Conservation (phyloP, 192 early-diverging fungal species). For the Coemansia sp. region DNA sequence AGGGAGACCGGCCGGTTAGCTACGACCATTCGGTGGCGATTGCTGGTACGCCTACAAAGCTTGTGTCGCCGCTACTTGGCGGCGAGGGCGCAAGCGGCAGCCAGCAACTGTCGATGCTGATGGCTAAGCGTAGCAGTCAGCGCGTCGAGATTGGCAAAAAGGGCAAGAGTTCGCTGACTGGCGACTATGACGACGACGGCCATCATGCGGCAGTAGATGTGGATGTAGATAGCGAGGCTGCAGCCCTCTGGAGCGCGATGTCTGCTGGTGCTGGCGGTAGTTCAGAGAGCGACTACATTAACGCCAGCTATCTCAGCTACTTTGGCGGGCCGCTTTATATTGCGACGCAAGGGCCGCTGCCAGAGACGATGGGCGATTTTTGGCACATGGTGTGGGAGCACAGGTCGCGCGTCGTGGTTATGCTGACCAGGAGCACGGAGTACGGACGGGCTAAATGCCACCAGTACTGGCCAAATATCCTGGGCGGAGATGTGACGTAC, state of each 20-base stretch:
- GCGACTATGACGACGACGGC: constrained; percentile 27
- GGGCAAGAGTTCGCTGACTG: constrained; percentile 41
- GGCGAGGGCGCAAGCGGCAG: background rate
- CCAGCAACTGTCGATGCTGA: background rate
- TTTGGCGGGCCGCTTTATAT: constrained; percentile 69
- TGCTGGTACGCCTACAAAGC: background rate
- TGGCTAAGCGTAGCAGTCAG: constrained; percentile 21
- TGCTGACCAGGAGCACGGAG: constrained; percentile 84
- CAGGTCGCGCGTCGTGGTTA: constrained; percentile 73
- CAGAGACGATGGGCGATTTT: constrained; percentile 74
- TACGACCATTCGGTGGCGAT: background rate
- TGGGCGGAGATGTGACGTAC: constrained; percentile 46
- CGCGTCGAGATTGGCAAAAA: constrained; percentile 34
- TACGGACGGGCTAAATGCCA: constrained; percentile 74
- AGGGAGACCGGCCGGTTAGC: constrained; percentile 9
- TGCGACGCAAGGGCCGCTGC: constrained; percentile 86
- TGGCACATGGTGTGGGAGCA: constrained; percentile 93
- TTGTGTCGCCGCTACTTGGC: background rate
- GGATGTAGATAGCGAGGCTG: background rate
- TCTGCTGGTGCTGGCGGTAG: background rate
- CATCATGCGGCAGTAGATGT: constrained; percentile 8
- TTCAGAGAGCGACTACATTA: constrained; percentile 71
- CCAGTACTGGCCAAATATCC: constrained; percentile 78
- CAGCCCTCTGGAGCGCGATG: constrained; percentile 1
- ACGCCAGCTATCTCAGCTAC: constrained; percentile 73